Base-by-base conservation (phyloP, 2,329 filamentous ascomycete species). In the Verticillium alfalfae region DNA sequence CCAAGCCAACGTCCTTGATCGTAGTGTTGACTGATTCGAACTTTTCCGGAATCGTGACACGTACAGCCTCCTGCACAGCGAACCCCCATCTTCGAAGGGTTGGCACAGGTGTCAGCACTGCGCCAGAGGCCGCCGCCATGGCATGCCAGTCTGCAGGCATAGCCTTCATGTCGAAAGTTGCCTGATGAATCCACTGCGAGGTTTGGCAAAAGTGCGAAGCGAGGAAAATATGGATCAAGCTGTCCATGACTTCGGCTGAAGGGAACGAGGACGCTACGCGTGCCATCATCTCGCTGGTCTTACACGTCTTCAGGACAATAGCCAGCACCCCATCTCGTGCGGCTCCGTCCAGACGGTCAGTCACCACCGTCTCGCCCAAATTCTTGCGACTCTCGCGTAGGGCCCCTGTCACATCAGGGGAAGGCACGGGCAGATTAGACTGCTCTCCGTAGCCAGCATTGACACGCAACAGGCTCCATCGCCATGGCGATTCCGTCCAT, bases 311-410 rank as follows among this genome's bases (percentile, higher is more conserved):
- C 39, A 91, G 74, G 1, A 91, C 83, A 62, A 90, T 80, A 12
- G 83, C 86, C 61, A 92, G 75, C 1, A 90, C 81, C 56, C 81
- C 81, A 70, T 92, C 89, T 3, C 87, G 81, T 22, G 76, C 79
- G 6, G 79, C 73, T 31, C 74, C 70, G 34, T 81, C 77, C 18
- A 85, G 66, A 55, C 73, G 79, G 52, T 82, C 79, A 2, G 72
- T 68, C 49, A 80, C 67, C 13, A 81, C 73, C 4, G 58, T 59
- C 56, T 76, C 74, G 64, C 78, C 72, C 18, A 78, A 65, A 34
- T 71, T 70, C 63, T 72, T 73, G 54, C 73, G 67, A 57, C 72
- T 72, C 56, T 76, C 73, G 49, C 78, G 75, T 18, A 80, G 72
- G 38, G 76, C 73, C 38, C 69, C 74, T 4, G 72, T 68, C 2